Conservation (phyloP, 1,284 basidiomycete genomes). For the Trametes hirsuta region DNA sequence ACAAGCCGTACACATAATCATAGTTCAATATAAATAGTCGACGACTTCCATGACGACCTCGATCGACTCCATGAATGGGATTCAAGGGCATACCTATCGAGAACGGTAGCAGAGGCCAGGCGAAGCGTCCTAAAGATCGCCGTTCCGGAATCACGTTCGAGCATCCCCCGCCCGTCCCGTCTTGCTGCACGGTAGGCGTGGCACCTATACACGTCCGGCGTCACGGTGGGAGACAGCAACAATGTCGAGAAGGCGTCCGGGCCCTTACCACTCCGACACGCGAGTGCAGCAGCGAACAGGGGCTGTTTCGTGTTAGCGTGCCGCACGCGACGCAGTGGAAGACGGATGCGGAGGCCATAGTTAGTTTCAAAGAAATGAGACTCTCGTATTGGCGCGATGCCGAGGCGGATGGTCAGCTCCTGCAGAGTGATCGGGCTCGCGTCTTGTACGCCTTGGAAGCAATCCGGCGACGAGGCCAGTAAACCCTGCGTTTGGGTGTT, state of each 20-base stretch:
- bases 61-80: not conserved
- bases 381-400: not conserved
- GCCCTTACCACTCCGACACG: not conserved
- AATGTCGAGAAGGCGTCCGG: not conserved
- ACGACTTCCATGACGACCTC: not conserved
- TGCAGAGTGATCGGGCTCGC: not conserved
- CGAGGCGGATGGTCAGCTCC: not conserved
- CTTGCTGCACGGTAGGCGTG: not conserved
- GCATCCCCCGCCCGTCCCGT: not conserved
- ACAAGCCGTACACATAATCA: no score
- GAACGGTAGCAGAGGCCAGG: not conserved
- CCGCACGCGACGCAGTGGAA: not conserved
- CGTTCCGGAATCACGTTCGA: not conserved
- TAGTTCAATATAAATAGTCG: no score
- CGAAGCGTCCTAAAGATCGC: not conserved
- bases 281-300: not conserved
- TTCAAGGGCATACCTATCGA: not conserved
- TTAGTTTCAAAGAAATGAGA: conserved; percentile 5
- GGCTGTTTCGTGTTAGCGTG: not conserved
- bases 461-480: not conserved
- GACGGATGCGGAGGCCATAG: conserved; percentile 9
- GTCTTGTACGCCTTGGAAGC: not conserved
- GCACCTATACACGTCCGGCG: not conserved
- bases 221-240: not conserved
- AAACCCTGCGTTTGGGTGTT: not conserved